phyloP scores from a whole-genome alignment of 768 basidiomycete species.

The Termitomyces sp. region DNA sequence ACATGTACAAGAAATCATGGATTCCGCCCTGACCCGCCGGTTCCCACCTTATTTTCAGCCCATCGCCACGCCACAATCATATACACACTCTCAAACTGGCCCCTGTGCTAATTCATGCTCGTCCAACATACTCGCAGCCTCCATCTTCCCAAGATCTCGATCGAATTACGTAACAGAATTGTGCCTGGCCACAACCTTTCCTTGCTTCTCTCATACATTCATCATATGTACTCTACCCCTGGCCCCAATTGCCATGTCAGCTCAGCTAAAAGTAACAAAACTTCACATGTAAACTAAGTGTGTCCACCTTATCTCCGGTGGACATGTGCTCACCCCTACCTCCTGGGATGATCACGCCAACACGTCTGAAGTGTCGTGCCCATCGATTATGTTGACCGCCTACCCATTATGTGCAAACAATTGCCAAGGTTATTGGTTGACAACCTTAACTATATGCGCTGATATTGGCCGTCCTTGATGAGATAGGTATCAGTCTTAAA shows the following conservation, averaged over 20 bases:
- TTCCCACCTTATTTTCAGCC: background rate
- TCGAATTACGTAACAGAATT: slow-evolving; percentile 6
- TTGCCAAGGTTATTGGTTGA: background rate
- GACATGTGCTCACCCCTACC: background rate
- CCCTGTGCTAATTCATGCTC: background rate
- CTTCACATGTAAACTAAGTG: background rate
- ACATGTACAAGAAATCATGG: background rate
- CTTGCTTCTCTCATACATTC: background rate
- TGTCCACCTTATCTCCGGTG: background rate
- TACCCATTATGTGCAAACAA: background rate
- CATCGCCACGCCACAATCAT: slow-evolving; percentile 1
- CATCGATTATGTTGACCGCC: background rate
- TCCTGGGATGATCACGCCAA: background rate
- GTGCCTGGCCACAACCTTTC: slow-evolving; percentile 9
- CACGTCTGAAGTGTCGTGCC: background rate
- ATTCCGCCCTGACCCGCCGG: background rate
- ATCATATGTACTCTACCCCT: background rate
- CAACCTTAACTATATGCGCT: background rate
- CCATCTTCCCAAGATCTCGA: slow-evolving; percentile 9
- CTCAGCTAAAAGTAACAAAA: background rate
- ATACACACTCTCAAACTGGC: background rate
- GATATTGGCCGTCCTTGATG: background rate
- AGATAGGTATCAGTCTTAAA: background rate
- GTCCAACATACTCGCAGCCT: background rate
- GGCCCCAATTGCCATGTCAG: background rate